Base-by-base conservation (phyloP, 2,329 filamentous ascomycete genomes). In the Mycosphaerella sp. region DNA sequence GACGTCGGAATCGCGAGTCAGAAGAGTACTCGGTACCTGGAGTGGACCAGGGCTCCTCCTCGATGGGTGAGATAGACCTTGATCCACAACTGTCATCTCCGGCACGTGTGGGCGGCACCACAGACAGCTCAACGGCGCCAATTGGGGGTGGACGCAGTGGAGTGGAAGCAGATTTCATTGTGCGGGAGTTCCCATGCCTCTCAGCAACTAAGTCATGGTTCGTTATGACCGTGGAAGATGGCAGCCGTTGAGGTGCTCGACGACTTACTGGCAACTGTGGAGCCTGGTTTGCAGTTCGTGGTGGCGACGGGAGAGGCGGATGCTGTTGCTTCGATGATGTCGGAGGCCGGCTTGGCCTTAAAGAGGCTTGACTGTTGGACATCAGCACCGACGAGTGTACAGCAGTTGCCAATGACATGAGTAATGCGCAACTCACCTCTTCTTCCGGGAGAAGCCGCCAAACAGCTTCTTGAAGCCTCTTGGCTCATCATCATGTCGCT, bases 401-500 rank as follows among this genome's bases (percentile, higher is more conserved):
- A n/a, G 36, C 21, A n/a, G 37, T 14, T 8, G 14, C 6, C 30
- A 34, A 12, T 34, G 30, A n/a, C n/a, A n/a, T n/a, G n/a, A n/a
- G n/a, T n/a, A 34, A 34, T 8, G 6, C 1, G 12, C 17, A 10
- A 50, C 60, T 50, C 41, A 62, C 62, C 63, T 65, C 53, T 64
- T 66, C 30, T 59, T 50, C 41, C 58, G 51, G 21, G 60, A 52
- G 27, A 56, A 54, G 9, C 48, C 54, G 21, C 56, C 57, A 40
- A 66, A 64, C 21, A 66, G 50, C 55, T 66, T 66, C 44, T 58
- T 62, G 40, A 66, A 52, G 2, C 64, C 62, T 45, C 48, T 62
- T 3, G 60, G 52, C 34, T 64, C 59, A 13, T 49, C 49, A 30
- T 61, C 54, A n/a, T n/a, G n/a, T 43, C 55, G 44, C 10, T 37